Conservation (phyloP, 1,284 basidiomycete species). For the Erythrobasidium hasegawianum region DNA sequence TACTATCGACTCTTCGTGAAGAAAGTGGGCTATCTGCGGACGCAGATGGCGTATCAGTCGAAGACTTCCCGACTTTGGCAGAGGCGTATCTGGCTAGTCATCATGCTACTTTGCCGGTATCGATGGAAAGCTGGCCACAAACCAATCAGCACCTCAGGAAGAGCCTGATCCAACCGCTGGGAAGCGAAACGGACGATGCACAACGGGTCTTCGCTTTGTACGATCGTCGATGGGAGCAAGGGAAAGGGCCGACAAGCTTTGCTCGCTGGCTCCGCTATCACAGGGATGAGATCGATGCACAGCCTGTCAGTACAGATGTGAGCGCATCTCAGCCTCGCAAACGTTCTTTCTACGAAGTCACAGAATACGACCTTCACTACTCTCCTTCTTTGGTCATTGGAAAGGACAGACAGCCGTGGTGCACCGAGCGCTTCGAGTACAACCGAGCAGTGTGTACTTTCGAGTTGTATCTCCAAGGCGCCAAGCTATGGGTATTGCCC, state of each 20-base stretch:
- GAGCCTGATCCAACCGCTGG: slow-evolving; percentile 35
- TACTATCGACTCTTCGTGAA: slow-evolving; percentile 33
- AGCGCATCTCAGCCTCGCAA: neutral
- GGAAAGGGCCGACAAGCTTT: slow-evolving; percentile 24
- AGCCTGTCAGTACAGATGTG: neutral
- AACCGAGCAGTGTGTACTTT: slow-evolving; percentile 46
- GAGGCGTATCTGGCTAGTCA: slow-evolving; percentile 38
- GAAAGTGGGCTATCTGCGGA: neutral
- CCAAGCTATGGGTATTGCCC: slow-evolving; percentile 47
- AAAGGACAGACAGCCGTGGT: slow-evolving; percentile 46
- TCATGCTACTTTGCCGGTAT: slow-evolving; percentile 38
- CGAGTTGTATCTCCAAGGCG: slow-evolving; percentile 47
- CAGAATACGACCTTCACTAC: slow-evolving; percentile 46
- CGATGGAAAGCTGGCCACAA: slow-evolving; percentile 42
- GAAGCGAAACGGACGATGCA: slow-evolving; percentile 4
- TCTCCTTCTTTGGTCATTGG: slow-evolving; percentile 43
- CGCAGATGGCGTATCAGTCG: slow-evolving; percentile 31
- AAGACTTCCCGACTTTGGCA: slow-evolving; percentile 39
- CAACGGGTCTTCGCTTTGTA: slow-evolving; percentile 40
- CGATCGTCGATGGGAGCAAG: slow-evolving; percentile 44
- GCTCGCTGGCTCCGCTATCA: slow-evolving; percentile 1
- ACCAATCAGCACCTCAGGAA: slow-evolving; percentile 40
- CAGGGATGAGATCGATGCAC: neutral
- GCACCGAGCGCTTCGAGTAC: slow-evolving; percentile 46
- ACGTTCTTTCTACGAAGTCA: slow-evolving; percentile 40